Percentiles rank a stretch among this genome's conserved stretches.
Evolutionary conservation across 2,329 filamentous ascomycete genomes (phyloP).

Genomic region (Penicillium hordei): DNA sequence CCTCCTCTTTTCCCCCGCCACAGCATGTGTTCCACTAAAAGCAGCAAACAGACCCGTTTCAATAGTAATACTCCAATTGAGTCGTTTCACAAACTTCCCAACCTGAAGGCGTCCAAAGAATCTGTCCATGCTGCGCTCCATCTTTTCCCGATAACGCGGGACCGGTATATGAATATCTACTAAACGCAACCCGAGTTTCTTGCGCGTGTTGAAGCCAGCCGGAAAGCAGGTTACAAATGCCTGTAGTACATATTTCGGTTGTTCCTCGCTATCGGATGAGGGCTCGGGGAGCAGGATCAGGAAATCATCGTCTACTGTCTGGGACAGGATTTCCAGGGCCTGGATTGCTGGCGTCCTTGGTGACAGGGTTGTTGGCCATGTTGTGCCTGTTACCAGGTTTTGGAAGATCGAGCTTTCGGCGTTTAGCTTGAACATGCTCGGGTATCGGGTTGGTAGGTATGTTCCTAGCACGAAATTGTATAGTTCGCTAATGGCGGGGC

Average conservation of each 20-base stretch:
- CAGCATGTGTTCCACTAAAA: conserved; percentile 38
- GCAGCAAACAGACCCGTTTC: conserved; percentile 43
- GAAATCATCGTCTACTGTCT: conserved; percentile 61
- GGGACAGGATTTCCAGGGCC: conserved; percentile 51
- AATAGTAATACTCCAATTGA: conserved; percentile 52
- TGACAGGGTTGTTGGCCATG: conserved; percentile 40
- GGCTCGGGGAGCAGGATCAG: conserved; percentile 55
- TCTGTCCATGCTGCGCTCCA: conserved; percentile 61
- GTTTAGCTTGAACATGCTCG: conserved; percentile 50
- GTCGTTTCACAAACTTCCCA: conserved; percentile 56
- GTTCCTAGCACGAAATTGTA: conserved; percentile 50
- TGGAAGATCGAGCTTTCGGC: conserved; percentile 32
- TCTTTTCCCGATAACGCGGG: conserved; percentile 56
- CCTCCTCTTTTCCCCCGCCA: conserved; percentile 19
- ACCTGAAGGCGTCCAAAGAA: conserved; percentile 58
- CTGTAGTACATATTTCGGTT: conserved; percentile 54
- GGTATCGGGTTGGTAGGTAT: conserved; percentile 60
- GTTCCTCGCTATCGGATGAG: conserved; percentile 16
- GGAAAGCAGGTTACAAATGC: conserved; percentile 60
- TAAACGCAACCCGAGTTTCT: conserved; percentile 55
- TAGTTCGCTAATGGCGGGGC: conserved; percentile 55
- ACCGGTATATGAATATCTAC: conserved; percentile 60
- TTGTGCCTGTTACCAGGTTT: conserved; percentile 49
- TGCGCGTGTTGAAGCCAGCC: conserved; percentile 56
- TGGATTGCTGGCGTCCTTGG: conserved; percentile 34